Evolutionary conservation across 2,329 filamentous ascomycete species (phyloP).

Genomic region (Fusarium guadeloupense): DNA sequence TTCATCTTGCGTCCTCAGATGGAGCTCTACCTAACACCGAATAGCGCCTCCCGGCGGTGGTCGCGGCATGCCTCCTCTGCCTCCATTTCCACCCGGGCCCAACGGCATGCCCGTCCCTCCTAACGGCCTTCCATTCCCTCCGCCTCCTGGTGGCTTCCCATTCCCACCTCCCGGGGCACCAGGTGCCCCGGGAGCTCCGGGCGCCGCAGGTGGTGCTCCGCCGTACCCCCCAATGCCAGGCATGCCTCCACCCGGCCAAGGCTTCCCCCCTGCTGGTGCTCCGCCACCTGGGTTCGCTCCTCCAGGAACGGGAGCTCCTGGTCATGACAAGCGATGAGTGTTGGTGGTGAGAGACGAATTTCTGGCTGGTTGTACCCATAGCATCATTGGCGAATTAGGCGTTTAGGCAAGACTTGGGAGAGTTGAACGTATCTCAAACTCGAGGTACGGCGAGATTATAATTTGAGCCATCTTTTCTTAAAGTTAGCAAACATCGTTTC

Average conservation of each 20-base stretch:
- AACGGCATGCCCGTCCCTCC: slow-evolving; percentile 57
- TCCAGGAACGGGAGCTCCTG: slow-evolving; percentile 49
- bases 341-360: slow-evolving; percentile 9
- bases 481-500: background rate
- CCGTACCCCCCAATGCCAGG: slow-evolving; percentile 49
- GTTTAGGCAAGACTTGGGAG: slow-evolving; percentile 41
- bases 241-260: slow-evolving; percentile 54
- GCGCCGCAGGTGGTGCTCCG: slow-evolving; percentile 42
- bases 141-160: slow-evolving; percentile 39
- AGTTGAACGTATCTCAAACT: slow-evolving; percentile 12
- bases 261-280: slow-evolving; percentile 52
- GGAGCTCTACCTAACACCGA: slow-evolving; percentile 17
- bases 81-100: slow-evolving; percentile 54
- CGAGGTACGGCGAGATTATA: slow-evolving; percentile 6
- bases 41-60: slow-evolving; percentile 61
- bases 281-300: slow-evolving; percentile 49
- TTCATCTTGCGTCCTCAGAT: slow-evolving; percentile 22
- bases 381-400: slow-evolving; percentile 47
- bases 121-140: slow-evolving; percentile 51
- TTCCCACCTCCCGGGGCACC: slow-evolving; percentile 53
- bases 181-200: slow-evolving; percentile 40
- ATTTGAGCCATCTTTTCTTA: background rate
- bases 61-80: slow-evolving; percentile 58
- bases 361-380: slow-evolving; percentile 33
- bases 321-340: slow-evolving; percentile 52